Evolutionary conservation across 1,284 basidiomycete genomes (phyloP).

Genomic region (Boletus semigastroideus): DNA sequence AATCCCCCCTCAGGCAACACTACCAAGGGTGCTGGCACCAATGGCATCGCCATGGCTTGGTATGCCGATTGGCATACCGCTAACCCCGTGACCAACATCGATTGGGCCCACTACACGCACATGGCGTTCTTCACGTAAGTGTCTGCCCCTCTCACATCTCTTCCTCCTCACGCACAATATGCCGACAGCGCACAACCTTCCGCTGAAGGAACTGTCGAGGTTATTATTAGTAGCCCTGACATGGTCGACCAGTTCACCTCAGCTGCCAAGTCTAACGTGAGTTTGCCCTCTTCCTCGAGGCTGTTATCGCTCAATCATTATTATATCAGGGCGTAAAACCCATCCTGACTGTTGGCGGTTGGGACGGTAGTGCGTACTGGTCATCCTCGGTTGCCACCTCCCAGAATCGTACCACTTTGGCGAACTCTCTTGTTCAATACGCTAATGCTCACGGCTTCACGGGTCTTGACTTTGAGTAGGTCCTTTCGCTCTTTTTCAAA

Average conservation of each 20-base stretch:
- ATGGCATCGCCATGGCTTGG: slow-evolving; percentile 53
- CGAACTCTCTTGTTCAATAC: slow-evolving; percentile 59
- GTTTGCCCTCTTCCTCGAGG: slow-evolving; percentile 12
- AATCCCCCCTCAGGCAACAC: slow-evolving; percentile 15
- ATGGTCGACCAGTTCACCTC: slow-evolving; percentile 41
- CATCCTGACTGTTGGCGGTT: slow-evolving; percentile 82
- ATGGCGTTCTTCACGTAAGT: slow-evolving; percentile 63
- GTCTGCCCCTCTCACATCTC: background rate
- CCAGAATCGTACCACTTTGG: slow-evolving; percentile 64
- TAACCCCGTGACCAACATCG: slow-evolving; percentile 48
- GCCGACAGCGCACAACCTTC: slow-evolving; percentile 45
- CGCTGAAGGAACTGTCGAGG: slow-evolving; percentile 37
- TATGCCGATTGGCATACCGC: slow-evolving; percentile 60
- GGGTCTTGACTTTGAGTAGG: slow-evolving; percentile 86
- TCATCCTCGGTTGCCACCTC: slow-evolving; percentile 68
- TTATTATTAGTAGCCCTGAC: slow-evolving; percentile 34
- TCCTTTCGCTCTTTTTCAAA: background rate
- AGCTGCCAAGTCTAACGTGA: slow-evolving; percentile 53
- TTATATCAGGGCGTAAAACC: slow-evolving; percentile 59
- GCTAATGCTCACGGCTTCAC: slow-evolving; percentile 69
- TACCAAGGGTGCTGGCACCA: slow-evolving; percentile 29
- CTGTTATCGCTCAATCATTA: background rate
- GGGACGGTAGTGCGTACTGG: slow-evolving; percentile 80
- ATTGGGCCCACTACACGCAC: slow-evolving; percentile 63
- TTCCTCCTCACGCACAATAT: background rate